Conservation (phyloP, 257 asterid genomes). For the Fraxinus pennsylvanica region DNA sequence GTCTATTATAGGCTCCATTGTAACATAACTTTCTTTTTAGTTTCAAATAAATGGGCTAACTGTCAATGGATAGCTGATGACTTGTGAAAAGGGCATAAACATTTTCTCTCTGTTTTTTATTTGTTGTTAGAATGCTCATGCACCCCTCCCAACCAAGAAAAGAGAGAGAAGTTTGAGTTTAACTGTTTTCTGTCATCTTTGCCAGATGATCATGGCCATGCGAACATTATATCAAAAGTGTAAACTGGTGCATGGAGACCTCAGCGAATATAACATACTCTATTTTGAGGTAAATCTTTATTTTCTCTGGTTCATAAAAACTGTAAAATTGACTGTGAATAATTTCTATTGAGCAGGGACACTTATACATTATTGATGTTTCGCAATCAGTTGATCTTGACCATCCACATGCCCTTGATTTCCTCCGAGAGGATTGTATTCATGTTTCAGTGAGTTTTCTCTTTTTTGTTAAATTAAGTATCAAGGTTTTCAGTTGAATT, state of each 20-base stretch:
- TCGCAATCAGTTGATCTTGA: conserved; percentile 97
- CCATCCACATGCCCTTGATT: conserved; percentile 92
- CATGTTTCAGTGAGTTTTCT: conserved; percentile 75
- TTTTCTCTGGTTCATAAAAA: not conserved
- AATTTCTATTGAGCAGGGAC: conserved; percentile 56
- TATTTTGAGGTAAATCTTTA: conserved; percentile 63
- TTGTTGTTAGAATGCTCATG: not conserved
- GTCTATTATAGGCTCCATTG: not conserved
- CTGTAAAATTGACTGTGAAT: not conserved
- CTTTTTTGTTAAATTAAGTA: not conserved
- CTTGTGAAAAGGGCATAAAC: not conserved
- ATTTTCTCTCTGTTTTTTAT: not conserved
- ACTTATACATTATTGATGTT: conserved; percentile 86
- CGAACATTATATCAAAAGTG: conserved; percentile 86
- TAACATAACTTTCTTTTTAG: not conserved
- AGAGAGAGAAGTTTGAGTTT: not conserved
- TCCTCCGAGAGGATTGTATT: conserved; percentile 81
- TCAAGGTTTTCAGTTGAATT: not conserved
- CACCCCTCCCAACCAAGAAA: not conserved
- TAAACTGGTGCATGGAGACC: conserved; percentile 96
- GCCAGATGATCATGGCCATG: conserved; percentile 78
- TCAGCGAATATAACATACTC: conserved; percentile 91
- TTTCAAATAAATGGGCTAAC: not conserved
- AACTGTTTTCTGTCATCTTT: conserved; percentile 2
- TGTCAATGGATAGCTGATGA: not conserved